phyloP scores from a whole-genome alignment of 1,284 basidiomycete species.

The Ceratobasidium papillatum region DNA sequence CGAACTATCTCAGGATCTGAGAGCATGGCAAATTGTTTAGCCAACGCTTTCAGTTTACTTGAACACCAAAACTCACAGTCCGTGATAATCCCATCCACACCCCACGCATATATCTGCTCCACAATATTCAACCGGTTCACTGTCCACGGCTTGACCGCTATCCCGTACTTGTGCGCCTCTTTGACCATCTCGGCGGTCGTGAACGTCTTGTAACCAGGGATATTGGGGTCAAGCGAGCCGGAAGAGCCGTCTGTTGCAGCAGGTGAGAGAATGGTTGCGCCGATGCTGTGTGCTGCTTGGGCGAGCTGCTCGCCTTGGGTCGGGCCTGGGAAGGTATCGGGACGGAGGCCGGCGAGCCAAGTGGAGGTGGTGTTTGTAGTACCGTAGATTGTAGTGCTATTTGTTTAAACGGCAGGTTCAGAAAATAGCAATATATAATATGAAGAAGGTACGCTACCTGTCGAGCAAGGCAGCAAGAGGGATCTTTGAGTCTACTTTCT shows the following conservation, averaged over 20 bases:
- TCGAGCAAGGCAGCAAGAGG: conserved; percentile 68
- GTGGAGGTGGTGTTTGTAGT: conserved; percentile 52
- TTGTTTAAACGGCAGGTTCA: neutral
- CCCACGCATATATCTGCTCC: conserved; percentile 65
- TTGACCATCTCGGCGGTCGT: conserved; percentile 73
- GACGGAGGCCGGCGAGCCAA: conserved; percentile 70
- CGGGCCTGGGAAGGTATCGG: conserved; percentile 65
- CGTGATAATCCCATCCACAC: conserved; percentile 76
- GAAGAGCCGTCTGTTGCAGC: conserved; percentile 57
- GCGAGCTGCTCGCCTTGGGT: conserved; percentile 64
- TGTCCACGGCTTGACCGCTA: conserved; percentile 77
- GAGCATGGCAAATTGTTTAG: neutral
- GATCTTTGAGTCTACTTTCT: conserved; percentile 62
- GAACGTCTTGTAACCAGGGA: conserved; percentile 63
- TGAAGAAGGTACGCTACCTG: conserved; percentile 54
- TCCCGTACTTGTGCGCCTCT: conserved; percentile 67
- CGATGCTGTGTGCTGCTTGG: conserved; percentile 72
- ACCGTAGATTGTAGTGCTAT: conserved; percentile 22
- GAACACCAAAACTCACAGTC: conserved; percentile 58
- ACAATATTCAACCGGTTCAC: conserved; percentile 68
- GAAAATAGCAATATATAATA: neutral
- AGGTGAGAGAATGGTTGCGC: conserved; percentile 74
- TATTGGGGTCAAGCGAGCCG: conserved; percentile 57
- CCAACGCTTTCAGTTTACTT: too few relatives aligned
- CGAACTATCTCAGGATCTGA: conserved; percentile 64